Evolutionary conservation across 352 stramenopile species (phyloP).

Genomic region (Globisporangium yorkense): DNA sequence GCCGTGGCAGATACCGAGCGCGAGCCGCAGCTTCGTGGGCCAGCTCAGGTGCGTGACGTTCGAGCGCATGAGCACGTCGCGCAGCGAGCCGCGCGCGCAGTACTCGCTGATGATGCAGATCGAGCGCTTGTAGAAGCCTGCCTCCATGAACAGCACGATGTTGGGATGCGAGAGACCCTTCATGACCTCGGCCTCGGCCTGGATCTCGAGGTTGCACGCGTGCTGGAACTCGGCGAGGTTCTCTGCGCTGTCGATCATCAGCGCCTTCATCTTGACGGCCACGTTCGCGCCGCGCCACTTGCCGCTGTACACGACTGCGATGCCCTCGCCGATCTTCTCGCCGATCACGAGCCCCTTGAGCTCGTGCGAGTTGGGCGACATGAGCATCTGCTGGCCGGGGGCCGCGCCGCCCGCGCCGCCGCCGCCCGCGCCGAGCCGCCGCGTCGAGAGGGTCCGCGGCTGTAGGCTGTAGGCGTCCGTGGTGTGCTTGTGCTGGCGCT

Average conservation of each 20-base stretch:
- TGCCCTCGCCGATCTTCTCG: constrained; percentile 79
- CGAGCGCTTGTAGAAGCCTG: constrained; percentile 75
- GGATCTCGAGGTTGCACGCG: constrained; percentile 81
- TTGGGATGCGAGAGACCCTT: constrained; percentile 77
- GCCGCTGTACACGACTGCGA: constrained; percentile 92
- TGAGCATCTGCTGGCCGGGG: constrained; percentile 24
- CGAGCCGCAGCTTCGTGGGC: constrained; percentile 74
- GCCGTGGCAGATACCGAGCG: constrained; percentile 72
- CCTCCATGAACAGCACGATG: constrained; percentile 88
- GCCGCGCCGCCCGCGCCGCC: neutral
- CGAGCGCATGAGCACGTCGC: constrained; percentile 88
- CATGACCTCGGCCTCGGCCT: constrained; percentile 79
- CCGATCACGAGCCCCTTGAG: constrained; percentile 78
- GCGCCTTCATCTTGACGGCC: constrained; percentile 91
- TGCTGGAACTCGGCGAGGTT: constrained; percentile 72
- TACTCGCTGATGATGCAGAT: constrained; percentile 96
- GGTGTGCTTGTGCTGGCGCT: constrained; percentile 14
- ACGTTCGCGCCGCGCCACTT: constrained; percentile 95
- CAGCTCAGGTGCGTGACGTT: constrained; percentile 70
- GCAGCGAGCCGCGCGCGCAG: constrained; percentile 91
- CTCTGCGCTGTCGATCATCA: constrained; percentile 60
- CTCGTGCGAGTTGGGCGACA: constrained; percentile 62
- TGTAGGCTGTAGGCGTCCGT: constrained; percentile 24
- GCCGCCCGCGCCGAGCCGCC: neutral
- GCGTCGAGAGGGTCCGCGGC: constrained; percentile 7